Evolutionary conservation across 345 rosid genomes (phyloP), one percentile per base, ranked within the genome.

Genomic region (Populus davidiana): DNA sequence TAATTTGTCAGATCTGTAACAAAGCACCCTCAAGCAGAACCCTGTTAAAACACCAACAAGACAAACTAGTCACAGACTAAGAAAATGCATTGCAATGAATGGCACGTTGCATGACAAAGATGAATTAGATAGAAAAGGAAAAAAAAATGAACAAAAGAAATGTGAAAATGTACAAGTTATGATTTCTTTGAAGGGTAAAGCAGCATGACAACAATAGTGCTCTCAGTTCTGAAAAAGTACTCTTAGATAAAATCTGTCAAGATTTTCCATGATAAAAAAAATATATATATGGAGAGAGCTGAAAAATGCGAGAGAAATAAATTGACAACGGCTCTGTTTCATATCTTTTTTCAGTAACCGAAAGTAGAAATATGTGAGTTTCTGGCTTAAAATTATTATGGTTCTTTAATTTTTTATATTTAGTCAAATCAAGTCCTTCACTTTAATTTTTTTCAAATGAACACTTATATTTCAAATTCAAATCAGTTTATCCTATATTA

Each of bases 281-380:
- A 25, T 23, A 31, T 47, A 27, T 18, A 67, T 29, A 25, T 23
- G 23, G 61, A 27, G 23, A 67, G 17, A 2, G 16, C 39, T 14
- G 41, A 70, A 78, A 77, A 78, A 62, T 20, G 62, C 21, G 62
- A 35, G 38, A 21, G 68, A 23, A 31, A 64, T 64, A 59, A 59
- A 59, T 44, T 14, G 62, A 12, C 41, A 86, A 86, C 85, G 76
- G 88, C 80, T 73, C 80, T 75, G 66, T 71, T 52, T 72, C 50
- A n/a, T 71, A 69, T 7, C 11, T 31, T 18, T 36, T 59, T 71
- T 39, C 18, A 59, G 79, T 83, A 74, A 75, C 80, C 70, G 85
- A 83, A 82, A 68, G 56, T 75, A 62, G 64, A 23, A 23, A 9
- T 3, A 25, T 1, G 13, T n/a, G 63, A 5, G 59, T 59, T 59